These are phyloP conservation scores for Craspedostauros australis DNA, from an alignment of 108 stramenopile genomes.

Conservation along the genomic window DNA sequence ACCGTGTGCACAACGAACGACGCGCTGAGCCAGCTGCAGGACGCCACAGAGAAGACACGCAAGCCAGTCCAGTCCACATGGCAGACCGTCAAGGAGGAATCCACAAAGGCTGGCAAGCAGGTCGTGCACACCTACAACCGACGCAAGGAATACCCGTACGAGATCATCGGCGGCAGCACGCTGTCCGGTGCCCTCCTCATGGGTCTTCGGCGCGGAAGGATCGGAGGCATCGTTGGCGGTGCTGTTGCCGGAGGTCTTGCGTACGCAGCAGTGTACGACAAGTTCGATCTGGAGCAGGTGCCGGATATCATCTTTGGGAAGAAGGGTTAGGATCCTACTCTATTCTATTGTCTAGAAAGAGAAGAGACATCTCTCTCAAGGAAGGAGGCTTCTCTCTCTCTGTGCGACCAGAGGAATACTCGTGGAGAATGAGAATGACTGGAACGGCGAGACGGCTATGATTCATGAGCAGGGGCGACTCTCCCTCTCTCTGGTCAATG, in stretches of 20 bases:
- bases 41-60: too few species aligned
- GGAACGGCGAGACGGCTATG: too few species aligned
- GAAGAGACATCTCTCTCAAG: too few species aligned
- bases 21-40: constrained; percentile 1
- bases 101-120: background rate
- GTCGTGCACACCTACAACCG: constrained; percentile 12
- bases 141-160: constrained; percentile 25
- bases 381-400: too few species aligned
- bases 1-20: constrained; percentile 5
- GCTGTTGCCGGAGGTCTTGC: constrained; percentile 17
- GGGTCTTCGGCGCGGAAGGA: constrained; percentile 20
- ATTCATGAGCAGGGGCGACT: too few species aligned
- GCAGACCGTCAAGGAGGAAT: constrained; percentile 5
- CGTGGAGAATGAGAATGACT: too few species aligned
- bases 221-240: constrained; percentile 23
- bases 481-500: too few species aligned
- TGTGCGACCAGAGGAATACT: too few species aligned
- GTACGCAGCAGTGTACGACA: constrained; percentile 33
- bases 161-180: constrained; percentile 23
- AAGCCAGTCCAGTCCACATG: constrained; percentile 7
- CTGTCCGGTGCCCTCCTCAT: constrained; percentile 9
- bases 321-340: too few species aligned
- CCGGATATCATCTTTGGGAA: constrained; percentile 27
- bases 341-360: too few species aligned
- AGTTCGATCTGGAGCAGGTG: constrained; percentile 15